A percentile compares a stretch with the other conserved stretches of the same genome.
Evolutionary conservation across 2,329 filamentous ascomycete species (phyloP).

Genomic region (Fusarium veterinarium): DNA sequence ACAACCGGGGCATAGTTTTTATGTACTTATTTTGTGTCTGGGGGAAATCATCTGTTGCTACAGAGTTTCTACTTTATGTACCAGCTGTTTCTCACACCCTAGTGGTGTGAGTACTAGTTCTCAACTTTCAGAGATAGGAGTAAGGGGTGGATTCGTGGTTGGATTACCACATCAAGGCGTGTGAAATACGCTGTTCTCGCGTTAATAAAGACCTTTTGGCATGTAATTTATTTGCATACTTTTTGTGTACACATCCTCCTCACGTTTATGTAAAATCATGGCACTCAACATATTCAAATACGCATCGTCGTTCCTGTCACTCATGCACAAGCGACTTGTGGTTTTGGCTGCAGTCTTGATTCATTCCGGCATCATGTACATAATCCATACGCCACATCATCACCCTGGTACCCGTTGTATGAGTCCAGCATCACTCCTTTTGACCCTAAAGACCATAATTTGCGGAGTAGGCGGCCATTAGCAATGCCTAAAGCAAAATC

Average conservation of each 20-base stretch:
- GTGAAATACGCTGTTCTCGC: constrained; percentile 17
- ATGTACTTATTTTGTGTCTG: constrained; percentile 14
- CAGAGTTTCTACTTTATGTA: background rate
- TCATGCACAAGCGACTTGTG: background rate
- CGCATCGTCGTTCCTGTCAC: background rate
- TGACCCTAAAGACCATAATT: constrained; percentile 31
- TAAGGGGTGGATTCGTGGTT: constrained; percentile 1
- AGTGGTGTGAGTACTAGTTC: constrained; percentile 7
- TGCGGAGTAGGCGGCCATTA: constrained; percentile 26
- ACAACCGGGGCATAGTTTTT: constrained; percentile 20
- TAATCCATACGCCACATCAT: constrained; percentile 44
- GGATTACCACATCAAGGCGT: constrained; percentile 1
- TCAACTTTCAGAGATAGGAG: constrained; percentile 12
- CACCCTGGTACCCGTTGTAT: constrained; percentile 33
- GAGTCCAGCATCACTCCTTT: constrained; percentile 38
- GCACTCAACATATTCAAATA: background rate
- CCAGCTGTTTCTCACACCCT: constrained; percentile 4
- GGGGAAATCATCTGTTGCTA: constrained; percentile 5
- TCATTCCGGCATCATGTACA: constrained; percentile 48
- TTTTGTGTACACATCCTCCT: background rate
- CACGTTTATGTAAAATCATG: background rate
- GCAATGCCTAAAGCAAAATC: constrained; percentile 34
- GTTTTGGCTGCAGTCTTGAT: constrained; percentile 36
- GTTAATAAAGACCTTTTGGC: constrained; percentile 37
- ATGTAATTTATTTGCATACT: constrained; percentile 35